Evolutionary conservation across 1,284 basidiomycete genomes (phyloP).

Genomic region (Serendipita sp.): DNA sequence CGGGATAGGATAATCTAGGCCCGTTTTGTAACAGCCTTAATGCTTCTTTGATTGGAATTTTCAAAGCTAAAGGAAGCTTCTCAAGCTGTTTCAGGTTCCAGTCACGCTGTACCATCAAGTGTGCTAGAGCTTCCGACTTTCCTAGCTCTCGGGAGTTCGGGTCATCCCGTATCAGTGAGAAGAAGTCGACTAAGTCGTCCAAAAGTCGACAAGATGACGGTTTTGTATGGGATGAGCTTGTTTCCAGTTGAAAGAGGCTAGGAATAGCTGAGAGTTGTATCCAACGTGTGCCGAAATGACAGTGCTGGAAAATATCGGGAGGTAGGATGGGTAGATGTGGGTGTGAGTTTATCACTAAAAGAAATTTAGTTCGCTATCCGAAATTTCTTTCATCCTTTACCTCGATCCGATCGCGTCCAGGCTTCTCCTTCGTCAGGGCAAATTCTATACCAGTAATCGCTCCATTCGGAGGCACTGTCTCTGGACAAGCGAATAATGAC

Average conservation of each 20-base stretch:
- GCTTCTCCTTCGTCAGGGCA: constrained; percentile 41
- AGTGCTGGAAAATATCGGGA: constrained; percentile 24
- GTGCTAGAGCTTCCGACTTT: constrained; percentile 31
- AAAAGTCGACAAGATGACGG: too few species aligned
- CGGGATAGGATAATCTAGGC: constrained; percentile 59
- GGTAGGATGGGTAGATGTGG: constrained; percentile 21
- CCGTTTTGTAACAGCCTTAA: constrained; percentile 65
- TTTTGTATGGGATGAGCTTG: too few species aligned
- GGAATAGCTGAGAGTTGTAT: constrained; percentile 12
- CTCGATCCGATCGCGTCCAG: constrained; percentile 37
- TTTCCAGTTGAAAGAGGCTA: too few species aligned
- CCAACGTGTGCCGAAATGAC: constrained; percentile 15
- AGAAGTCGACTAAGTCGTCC: background rate
- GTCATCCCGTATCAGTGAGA: constrained; percentile 21
- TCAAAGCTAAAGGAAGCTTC: constrained; percentile 55
- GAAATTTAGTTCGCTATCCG: background rate
- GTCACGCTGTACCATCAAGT: constrained; percentile 38
- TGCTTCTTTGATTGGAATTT: constrained; percentile 71
- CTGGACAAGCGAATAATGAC: constrained; percentile 55
- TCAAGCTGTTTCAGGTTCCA: constrained; percentile 36
- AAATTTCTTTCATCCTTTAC: background rate
- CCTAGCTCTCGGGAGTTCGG: constrained; percentile 47
- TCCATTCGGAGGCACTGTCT: constrained; percentile 63
- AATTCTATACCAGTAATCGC: constrained; percentile 74
- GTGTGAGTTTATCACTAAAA: constrained; percentile 3